Conservation (phyloP, 2,329 filamentous ascomycete genomes). For the Trichoderma citrinoviride region DNA sequence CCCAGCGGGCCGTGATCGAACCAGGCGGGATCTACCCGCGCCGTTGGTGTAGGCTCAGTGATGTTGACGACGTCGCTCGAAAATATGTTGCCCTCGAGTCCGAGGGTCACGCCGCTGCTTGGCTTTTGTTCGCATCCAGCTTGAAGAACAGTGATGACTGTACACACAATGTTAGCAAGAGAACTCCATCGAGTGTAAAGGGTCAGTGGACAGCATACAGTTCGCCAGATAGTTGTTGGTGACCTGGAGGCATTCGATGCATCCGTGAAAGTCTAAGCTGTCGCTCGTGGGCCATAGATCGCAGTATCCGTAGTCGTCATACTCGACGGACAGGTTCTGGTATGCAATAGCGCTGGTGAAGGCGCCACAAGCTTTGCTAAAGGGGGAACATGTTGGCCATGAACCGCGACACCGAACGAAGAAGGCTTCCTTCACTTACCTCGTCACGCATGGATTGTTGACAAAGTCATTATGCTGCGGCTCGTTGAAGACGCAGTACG, state of each 20-base stretch:
- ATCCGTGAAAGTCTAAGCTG: conserved; percentile 39
- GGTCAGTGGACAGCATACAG: conserved; percentile 39
- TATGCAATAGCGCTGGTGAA: conserved; percentile 48
- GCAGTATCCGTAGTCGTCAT: conserved; percentile 54
- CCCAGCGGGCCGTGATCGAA: conserved; percentile 45
- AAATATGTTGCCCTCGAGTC: conserved; percentile 53
- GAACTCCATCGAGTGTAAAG: too few relatives aligned
- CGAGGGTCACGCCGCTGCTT: conserved; percentile 45
- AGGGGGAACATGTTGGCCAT: conserved; percentile 27
- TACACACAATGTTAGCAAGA: conserved; percentile 26
- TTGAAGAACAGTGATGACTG: conserved; percentile 51
- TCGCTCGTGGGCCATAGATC: conserved; percentile 43
- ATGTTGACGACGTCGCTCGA: conserved; percentile 47
- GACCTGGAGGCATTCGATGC: conserved; percentile 47
- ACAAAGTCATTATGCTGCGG: conserved; percentile 42
- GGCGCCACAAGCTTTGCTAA: conserved; percentile 52
- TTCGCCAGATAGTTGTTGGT: conserved; percentile 49
- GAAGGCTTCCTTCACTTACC: conserved; percentile 34
- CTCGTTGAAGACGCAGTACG: conserved; percentile 54
- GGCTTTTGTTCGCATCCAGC: conserved; percentile 57
- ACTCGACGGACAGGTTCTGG: conserved; percentile 47
- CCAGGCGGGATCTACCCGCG: conserved; percentile 41
- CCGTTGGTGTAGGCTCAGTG: conserved; percentile 46
- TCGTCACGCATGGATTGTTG: conserved; percentile 51
- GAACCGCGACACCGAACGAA: background rate